phyloP scores from a whole-genome alignment of 2,329 filamentous ascomycete genomes.

The Leptographium galeiforme region DNA sequence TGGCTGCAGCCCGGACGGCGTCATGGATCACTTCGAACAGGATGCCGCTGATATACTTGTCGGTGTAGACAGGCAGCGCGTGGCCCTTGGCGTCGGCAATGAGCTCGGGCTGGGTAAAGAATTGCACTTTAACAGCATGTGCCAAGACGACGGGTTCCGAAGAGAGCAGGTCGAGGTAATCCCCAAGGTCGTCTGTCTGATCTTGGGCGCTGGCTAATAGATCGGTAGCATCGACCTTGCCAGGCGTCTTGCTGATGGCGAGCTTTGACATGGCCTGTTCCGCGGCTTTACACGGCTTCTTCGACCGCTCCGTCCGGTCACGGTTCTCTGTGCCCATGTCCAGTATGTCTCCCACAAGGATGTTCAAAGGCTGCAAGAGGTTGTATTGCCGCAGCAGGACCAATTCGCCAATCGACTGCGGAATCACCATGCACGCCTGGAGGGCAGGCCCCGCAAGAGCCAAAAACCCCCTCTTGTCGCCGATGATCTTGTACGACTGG shows the following conservation, averaged over 20 bases:
- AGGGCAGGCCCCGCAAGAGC: constrained; percentile 13
- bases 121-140: constrained; percentile 21
- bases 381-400: constrained; percentile 25
- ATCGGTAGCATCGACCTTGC: constrained; percentile 19
- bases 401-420: constrained; percentile 19
- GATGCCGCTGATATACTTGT: constrained; percentile 26
- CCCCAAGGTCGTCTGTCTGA: constrained; percentile 20
- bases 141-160: constrained; percentile 20
- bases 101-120: constrained; percentile 27
- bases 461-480: constrained; percentile 12
- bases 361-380: constrained; percentile 24
- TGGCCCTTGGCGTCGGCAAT: constrained; percentile 31
- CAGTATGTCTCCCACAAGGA: constrained; percentile 29
- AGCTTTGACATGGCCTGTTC: constrained; percentile 20
- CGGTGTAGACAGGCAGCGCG: constrained; percentile 20
- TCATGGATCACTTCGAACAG: constrained; percentile 27
- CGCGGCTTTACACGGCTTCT: constrained; percentile 18
- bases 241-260: constrained; percentile 13
- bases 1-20: constrained; percentile 20
- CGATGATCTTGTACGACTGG: constrained; percentile 16
- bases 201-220: constrained; percentile 19
- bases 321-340: constrained; percentile 21
- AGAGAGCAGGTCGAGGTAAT: constrained; percentile 21
- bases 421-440: constrained; percentile 14
- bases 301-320: constrained; percentile 12